Evolutionary conservation across 2,329 filamentous ascomycete genomes (phyloP).

Genomic region (Fusarium verticillioides): DNA sequence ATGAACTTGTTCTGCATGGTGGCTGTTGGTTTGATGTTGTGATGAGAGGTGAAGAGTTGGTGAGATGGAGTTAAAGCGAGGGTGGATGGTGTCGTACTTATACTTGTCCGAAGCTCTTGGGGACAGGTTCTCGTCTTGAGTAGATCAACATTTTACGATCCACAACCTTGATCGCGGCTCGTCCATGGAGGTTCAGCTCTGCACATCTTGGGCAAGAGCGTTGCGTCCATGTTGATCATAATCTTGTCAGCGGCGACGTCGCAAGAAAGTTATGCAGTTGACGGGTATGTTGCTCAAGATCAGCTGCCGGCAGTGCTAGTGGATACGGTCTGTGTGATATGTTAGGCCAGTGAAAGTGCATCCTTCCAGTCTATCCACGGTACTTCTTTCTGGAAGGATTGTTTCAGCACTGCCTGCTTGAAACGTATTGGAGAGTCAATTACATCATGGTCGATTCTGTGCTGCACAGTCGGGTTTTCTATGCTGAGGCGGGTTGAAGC

Average conservation of each 20-base stretch:
- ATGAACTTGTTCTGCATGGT: conserved; percentile 34
- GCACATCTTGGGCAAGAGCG: neutral
- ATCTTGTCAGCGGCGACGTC: neutral
- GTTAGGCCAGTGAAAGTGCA: neutral
- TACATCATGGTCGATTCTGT: conserved; percentile 2
- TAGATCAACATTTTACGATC: neutral
- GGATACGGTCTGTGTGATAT: neutral
- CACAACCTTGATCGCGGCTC: neutral
- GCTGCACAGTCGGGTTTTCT: neutral
- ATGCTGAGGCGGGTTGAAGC: neutral
- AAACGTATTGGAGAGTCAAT: neutral
- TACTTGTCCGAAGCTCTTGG: neutral
- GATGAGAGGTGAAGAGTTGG: neutral
- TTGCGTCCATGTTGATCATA: conserved; percentile 6
- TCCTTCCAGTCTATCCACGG: neutral
- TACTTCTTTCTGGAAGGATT: neutral
- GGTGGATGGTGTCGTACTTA: neutral
- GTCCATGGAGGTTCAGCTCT: neutral
- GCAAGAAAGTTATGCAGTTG: neutral
- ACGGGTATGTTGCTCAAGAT: neutral
- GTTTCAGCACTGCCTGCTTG: neutral
- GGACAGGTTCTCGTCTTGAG: neutral
- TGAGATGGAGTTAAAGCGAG: neutral
- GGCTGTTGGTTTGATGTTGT: neutral
- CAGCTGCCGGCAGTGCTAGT: neutral